Evolutionary conservation across 345 rosid species (phyloP).

Genomic region (Aurinia saxatilis): DNA sequence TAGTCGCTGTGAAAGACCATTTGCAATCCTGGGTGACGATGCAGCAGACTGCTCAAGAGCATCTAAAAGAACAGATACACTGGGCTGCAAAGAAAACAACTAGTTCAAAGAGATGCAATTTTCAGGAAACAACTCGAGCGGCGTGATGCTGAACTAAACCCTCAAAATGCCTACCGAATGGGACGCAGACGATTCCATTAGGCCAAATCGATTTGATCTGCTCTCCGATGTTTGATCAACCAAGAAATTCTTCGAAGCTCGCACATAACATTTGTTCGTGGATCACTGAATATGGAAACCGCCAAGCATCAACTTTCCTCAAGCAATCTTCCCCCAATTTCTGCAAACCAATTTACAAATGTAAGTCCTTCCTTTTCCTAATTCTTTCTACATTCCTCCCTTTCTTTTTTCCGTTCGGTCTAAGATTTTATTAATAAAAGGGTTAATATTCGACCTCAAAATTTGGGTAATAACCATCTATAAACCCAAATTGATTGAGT

Average conservation of each 20-base stretch:
- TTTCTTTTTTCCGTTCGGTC: too few species aligned
- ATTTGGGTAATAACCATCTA: too few species aligned
- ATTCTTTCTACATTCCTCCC: background rate
- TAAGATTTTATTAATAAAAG: too few species aligned
- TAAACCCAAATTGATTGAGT: too few species aligned
- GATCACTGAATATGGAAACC: conserved; percentile 3
- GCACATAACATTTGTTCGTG: conserved; percentile 6
- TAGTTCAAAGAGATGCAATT: too few species aligned
- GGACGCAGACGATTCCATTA: conserved; percentile 23
- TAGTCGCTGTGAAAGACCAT: conserved; percentile 59
- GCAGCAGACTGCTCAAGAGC: conserved; percentile 85
- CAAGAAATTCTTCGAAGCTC: background rate
- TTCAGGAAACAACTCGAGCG: background rate
- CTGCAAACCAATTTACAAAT: conserved; percentile 27
- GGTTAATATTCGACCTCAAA: too few species aligned
- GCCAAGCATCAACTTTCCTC: conserved; percentile 6
- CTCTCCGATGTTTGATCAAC: conserved; percentile 19
- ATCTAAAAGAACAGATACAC: conserved; percentile 65
- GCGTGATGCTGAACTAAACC: conserved; percentile 14
- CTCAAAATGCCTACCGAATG: conserved; percentile 23
- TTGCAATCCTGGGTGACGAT: conserved; percentile 56
- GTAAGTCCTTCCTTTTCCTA: background rate
- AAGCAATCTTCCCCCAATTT: conserved; percentile 14
- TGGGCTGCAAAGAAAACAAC: conserved; percentile 56
- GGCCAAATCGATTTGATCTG: conserved; percentile 4